Evolutionary conservation across 768 basidiomycete genomes (phyloP), one percentile per base, ranked within the genome.

Genomic region (Trametes villosa): DNA sequence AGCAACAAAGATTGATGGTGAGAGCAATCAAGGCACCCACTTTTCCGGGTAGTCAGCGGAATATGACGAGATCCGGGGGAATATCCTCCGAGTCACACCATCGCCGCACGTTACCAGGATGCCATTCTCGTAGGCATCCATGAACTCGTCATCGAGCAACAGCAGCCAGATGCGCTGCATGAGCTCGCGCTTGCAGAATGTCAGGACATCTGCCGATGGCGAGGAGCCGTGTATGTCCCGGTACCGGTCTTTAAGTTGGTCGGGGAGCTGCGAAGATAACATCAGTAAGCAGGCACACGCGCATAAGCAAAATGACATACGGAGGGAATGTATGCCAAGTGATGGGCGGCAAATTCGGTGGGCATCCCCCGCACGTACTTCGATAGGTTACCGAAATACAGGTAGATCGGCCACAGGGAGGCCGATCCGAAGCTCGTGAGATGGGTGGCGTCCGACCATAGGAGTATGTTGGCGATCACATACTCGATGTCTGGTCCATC

Each of bases 261-360:
- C 76, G 0, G 74, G 74, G 4, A 81, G 62, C 75, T 78, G 24
- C n/a, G 18, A 30, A 36, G 46, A 27, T 38, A 33, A 30, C 30
- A 46, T 9, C n/a, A 12, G 36, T 38, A 15, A 5, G 36, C 36
- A 15, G 40, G 15, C n/a, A 18, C n/a, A 38, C 36, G 9, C 69
- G 50, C 58, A 80, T 78, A 15, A 69, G 69, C 1, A 79, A 81
- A n/a, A 82, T 71, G n/a, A n/a, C n/a, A n/a, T n/a, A n/a, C n/a
- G n/a, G n/a, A n/a, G n/a, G n/a, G n/a, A n/a, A n/a, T n/a, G 64
- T 81, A 82, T 11, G 77, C 80, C 0, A 80, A 13, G 56, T 79
- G 78, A 56, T 80, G 75, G 18, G 70, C 67, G 1, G 77, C 72
- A 26, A 70, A 66, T 1, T 70, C 70, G 6, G 64, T 68, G 2